Conservation (phyloP, 768 basidiomycete genomes). For the Pleurotus pulmonarius region DNA sequence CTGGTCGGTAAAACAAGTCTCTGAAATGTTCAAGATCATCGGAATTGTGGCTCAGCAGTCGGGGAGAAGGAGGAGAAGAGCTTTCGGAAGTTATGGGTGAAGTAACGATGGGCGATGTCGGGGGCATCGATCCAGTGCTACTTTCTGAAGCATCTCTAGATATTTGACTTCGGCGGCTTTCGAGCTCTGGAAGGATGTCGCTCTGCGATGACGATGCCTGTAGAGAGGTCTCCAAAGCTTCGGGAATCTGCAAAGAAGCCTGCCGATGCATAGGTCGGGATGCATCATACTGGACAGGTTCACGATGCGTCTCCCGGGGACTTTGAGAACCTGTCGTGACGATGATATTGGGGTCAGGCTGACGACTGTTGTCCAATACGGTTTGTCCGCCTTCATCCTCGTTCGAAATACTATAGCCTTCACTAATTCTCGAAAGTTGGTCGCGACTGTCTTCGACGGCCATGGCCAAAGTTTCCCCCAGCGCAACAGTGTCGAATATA, state of each 20-base stretch:
- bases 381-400: constrained; percentile 9
- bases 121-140: constrained; percentile 9
- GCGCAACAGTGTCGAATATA: constrained; percentile 44
- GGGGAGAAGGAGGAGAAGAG: constrained; percentile 42
- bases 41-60: constrained; percentile 48
- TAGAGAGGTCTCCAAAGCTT: not conserved
- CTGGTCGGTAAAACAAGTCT: constrained; percentile 68
- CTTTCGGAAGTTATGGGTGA: constrained; percentile 20
- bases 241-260: constrained; percentile 11
- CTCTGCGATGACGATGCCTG: not conserved
- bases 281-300: constrained; percentile 34
- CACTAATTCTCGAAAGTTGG: constrained; percentile 47
- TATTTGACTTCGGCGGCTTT: not conserved
- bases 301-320: constrained; percentile 17
- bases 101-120: constrained; percentile 9
- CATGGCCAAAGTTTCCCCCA: constrained; percentile 8
- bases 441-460: constrained; percentile 23
- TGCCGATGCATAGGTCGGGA: constrained; percentile 22
- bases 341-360: not conserved
- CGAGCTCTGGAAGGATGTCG: constrained; percentile 9
- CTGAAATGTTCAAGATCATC: constrained; percentile 74
- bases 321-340: not conserved
- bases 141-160: constrained; percentile 7
- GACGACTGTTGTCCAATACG: not conserved
- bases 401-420: constrained; percentile 22